These are phyloP conservation scores for Phytophthora palmivora DNA, from an alignment of 352 stramenopile species.

Conservation along the genomic window DNA sequence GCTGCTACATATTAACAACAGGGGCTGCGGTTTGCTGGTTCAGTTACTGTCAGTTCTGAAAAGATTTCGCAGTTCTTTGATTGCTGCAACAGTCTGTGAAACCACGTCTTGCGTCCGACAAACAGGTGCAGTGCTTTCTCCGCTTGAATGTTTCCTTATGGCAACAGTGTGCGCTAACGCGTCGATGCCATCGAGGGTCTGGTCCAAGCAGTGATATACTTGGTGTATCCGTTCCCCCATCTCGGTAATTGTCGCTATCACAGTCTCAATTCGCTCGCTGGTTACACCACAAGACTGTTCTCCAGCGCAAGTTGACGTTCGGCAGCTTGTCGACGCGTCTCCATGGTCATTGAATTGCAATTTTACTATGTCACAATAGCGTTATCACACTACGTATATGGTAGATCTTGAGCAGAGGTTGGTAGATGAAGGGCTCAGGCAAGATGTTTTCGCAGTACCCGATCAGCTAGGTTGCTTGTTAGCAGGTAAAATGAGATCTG, in stretches of 20 bases:
- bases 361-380: conserved; percentile 17
- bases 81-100: conserved; percentile 9
- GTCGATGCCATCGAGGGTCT: conserved; percentile 12
- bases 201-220: conserved; percentile 12
- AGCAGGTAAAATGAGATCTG: background rate
- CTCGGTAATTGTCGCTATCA: background rate
- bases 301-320: conserved; percentile 4
- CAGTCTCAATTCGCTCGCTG: background rate
- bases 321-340: conserved; percentile 7
- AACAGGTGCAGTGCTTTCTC: background rate
- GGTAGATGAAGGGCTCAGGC: background rate
- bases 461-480: background rate
- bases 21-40: conserved; percentile 2
- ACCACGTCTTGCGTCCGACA: conserved; percentile 1
- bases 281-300: background rate
- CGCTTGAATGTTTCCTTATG: conserved; percentile 5
- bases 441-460: background rate
- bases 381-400: background rate
- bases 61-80: conserved; percentile 1
- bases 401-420: background rate
- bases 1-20: conserved; percentile 4
- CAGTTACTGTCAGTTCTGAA: conserved; percentile 1
- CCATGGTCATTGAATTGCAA: conserved; percentile 16
- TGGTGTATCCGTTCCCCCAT: conserved; percentile 11
- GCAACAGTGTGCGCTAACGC: conserved; percentile 7